These are phyloP conservation scores for Bigelowiella natans DNA, from an alignment of 78 protist genomes.

Conservation along the genomic window DNA sequence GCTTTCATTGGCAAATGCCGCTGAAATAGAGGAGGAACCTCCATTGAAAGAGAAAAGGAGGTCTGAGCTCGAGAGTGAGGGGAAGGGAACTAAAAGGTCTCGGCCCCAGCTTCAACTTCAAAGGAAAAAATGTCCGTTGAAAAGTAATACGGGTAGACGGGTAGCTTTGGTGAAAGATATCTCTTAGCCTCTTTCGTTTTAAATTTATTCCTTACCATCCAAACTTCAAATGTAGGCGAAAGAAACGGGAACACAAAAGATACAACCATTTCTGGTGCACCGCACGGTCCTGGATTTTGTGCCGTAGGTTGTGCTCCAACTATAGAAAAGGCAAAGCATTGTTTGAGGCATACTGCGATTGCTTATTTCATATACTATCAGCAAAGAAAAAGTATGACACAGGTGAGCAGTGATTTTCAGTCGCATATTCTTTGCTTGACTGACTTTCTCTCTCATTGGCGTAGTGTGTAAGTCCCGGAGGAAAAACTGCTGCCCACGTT, in stretches of 20 bases:
- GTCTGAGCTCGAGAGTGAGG: not conserved
- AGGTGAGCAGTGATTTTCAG: not conserved
- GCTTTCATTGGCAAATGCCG: not conserved
- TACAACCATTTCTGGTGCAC: too few relatives aligned
- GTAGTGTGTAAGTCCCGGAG: not conserved
- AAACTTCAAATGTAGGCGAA: too few relatives aligned
- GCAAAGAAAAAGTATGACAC: not conserved
- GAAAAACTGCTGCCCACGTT: not conserved
- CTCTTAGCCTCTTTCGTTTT: too few relatives aligned
- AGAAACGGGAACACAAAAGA: too few relatives aligned
- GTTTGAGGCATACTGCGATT: not conserved
- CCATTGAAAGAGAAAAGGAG: too few relatives aligned
- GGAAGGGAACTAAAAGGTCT: not conserved
- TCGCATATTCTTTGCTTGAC: not conserved
- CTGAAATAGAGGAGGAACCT: too few relatives aligned
- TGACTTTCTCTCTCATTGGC: not conserved
- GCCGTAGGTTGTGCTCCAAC: not conserved
- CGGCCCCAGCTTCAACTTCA: not conserved
- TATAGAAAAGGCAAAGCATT: not conserved
- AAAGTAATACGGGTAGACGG: too few relatives aligned
- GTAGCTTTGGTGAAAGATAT: too few relatives aligned
- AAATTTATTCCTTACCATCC: too few relatives aligned
- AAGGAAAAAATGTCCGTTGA: not conserved
- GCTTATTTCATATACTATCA: not conserved
- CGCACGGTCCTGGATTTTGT: not conserved